Conservation (phyloP, 208 protist genomes). For the Trypanosoma congolense region DNA sequence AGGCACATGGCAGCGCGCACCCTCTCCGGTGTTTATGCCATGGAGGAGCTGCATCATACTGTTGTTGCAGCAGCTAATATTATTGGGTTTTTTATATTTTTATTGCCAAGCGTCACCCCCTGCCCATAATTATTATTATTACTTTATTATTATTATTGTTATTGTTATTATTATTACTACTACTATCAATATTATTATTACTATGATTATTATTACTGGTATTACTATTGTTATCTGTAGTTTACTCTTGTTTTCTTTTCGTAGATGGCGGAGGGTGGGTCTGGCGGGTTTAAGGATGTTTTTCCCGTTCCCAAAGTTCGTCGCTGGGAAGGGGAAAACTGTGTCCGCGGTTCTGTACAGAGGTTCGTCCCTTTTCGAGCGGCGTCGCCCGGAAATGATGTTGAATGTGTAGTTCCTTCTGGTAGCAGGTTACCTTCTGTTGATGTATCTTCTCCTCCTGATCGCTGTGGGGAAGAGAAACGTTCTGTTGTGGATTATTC, state of each 20-base stretch:
- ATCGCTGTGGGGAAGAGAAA: neutral
- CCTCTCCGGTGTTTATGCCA: no score
- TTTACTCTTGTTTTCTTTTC: neutral
- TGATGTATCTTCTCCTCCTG: neutral
- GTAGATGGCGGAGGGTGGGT: constrained; percentile 1
- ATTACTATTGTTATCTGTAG: constrained; percentile 1
- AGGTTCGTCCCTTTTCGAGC: constrained; percentile 18
- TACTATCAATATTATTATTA: constrained; percentile 5
- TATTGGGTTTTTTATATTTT: no score
- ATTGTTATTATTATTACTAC: constrained; percentile 15
- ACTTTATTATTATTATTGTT: neutral
- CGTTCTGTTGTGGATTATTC: neutral
- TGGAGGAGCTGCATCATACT: no score
- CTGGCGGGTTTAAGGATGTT: constrained; percentile 6
- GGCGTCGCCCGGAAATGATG: neutral
- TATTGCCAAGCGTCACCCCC: no score
- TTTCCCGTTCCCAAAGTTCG: constrained; percentile 12
- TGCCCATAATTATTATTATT: constrained; percentile 3
- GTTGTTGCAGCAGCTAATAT: no score
- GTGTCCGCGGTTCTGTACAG: neutral
- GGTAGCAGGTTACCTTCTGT: neutral
- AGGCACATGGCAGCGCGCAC: no score
- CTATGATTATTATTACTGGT: neutral
- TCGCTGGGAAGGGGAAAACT: constrained; percentile 4
- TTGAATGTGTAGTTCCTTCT: neutral